A percentile compares a stretch with the other conserved stretches of the same genome.
Evolutionary conservation across 768 basidiomycete species (phyloP).

Genomic region (Naganishia friedmannii): DNA sequence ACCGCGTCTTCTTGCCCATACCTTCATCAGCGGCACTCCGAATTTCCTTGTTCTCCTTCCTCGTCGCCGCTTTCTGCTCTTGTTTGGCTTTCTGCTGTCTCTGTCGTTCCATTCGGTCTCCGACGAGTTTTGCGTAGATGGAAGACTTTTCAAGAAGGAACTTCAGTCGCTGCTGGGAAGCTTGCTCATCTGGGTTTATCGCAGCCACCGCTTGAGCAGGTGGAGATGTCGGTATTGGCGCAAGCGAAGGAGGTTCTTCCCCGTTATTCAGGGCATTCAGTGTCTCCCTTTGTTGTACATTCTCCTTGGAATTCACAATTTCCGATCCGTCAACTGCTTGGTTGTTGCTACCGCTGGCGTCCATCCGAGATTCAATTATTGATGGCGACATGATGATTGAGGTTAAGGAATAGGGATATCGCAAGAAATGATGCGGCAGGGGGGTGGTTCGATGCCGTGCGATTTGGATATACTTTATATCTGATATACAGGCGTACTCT

Average conservation of each 20-base stretch:
- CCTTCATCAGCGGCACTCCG: conserved; percentile 16
- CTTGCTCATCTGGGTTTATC: conserved; percentile 10
- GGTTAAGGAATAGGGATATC: background rate
- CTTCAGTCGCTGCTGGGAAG: conserved; percentile 54
- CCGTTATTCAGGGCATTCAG: conserved; percentile 1
- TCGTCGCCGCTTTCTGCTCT: conserved; percentile 27
- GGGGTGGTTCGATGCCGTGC: background rate
- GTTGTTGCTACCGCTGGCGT: background rate
- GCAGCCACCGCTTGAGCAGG: background rate
- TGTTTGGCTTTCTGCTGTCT: conserved; percentile 36
- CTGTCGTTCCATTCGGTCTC: conserved; percentile 67
- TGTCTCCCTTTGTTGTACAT: background rate
- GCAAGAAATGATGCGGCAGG: background rate
- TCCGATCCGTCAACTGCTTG: background rate
- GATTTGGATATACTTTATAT: background rate
- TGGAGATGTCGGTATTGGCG: background rate
- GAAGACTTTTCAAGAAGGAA: conserved; percentile 72
- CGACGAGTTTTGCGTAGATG: conserved; percentile 69
- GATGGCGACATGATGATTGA: background rate
- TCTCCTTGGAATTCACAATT: background rate
- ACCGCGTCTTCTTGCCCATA: conserved; percentile 25
- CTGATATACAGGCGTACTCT: background rate
- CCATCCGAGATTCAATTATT: background rate
- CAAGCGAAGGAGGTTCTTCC: background rate
- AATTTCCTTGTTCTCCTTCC: conserved; percentile 34